phyloP scores from a whole-genome alignment of 1,139 yeast genomes.

The Geotrichum macrosporum region DNA sequence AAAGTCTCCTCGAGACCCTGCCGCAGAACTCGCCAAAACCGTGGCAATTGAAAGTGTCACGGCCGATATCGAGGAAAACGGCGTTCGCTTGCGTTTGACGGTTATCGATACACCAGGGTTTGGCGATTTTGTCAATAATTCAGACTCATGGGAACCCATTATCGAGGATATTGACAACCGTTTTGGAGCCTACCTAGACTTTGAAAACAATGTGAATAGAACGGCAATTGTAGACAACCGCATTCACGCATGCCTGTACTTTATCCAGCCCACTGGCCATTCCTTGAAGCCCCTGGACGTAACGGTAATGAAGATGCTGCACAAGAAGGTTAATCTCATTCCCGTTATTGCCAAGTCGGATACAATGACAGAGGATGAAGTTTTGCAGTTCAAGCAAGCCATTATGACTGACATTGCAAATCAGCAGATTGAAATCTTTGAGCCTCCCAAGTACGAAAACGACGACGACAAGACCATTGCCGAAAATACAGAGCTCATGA shows the following conservation, averaged over 20 bases:
- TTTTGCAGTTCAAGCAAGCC: constrained; percentile 60
- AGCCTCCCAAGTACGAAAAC: constrained; percentile 71
- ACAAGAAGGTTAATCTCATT: constrained; percentile 85
- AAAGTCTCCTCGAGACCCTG: constrained; percentile 35
- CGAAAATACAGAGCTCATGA: constrained; percentile 56
- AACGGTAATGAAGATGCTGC: constrained; percentile 81
- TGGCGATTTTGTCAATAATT: constrained; percentile 85
- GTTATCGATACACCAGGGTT: constrained; percentile 92
- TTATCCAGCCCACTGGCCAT: constrained; percentile 97
- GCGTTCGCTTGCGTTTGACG: constrained; percentile 78
- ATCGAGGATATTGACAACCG: constrained; percentile 83
- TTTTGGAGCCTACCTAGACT: constrained; percentile 83
- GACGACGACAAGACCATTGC: constrained; percentile 78
- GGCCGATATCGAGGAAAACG: constrained; percentile 85
- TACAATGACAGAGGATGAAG: constrained; percentile 85
- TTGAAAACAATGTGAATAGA: constrained; percentile 83
- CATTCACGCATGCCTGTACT: constrained; percentile 95
- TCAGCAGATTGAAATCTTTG: constrained; percentile 74
- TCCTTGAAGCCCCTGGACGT: constrained; percentile 85
- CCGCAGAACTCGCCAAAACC: constrained; percentile 40
- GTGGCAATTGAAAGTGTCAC: constrained; percentile 66
- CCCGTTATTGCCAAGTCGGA: constrained; percentile 96
- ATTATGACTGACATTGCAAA: constrained; percentile 70
- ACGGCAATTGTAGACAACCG: constrained; percentile 79
- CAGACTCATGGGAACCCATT: constrained; percentile 89